phyloP scores from a whole-genome alignment of 73 alveolate species.

The Paramecium octaurelia region DNA sequence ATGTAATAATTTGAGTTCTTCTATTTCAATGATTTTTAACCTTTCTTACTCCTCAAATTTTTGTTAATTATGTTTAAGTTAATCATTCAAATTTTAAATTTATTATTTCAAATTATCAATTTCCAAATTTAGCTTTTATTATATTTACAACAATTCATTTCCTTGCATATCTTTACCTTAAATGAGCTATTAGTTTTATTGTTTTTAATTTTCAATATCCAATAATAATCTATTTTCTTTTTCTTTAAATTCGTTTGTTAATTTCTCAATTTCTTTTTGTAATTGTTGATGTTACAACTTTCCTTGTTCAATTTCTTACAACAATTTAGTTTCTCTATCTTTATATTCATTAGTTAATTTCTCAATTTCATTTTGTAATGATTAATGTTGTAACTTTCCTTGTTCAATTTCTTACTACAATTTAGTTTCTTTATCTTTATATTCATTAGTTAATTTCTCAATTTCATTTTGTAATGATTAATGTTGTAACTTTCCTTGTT shows the following conservation, averaged over 20 bases:
- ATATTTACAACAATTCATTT: neutral
- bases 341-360: neutral
- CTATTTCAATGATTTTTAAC: no score
- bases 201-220: neutral
- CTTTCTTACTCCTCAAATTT: no score
- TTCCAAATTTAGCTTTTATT: neutral
- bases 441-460: no score
- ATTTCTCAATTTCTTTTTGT: neutral
- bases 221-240: neutral
- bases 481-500: no score
- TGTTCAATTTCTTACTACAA: neutral
- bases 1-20: no score
- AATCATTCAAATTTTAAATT: no score
- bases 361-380: neutral
- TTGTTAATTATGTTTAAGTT: no score
- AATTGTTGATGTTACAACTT: neutral
- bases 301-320: neutral
- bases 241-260: neutral
- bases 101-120: no score
- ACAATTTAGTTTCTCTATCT: neutral
- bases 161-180: neutral
- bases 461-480: no score
- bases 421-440: neutral
- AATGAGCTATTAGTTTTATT: no score
- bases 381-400: neutral